These are phyloP conservation scores for Saccharomyces hybrid DNA, from an alignment of 1,139 yeast genomes.

Conservation along the genomic window DNA sequence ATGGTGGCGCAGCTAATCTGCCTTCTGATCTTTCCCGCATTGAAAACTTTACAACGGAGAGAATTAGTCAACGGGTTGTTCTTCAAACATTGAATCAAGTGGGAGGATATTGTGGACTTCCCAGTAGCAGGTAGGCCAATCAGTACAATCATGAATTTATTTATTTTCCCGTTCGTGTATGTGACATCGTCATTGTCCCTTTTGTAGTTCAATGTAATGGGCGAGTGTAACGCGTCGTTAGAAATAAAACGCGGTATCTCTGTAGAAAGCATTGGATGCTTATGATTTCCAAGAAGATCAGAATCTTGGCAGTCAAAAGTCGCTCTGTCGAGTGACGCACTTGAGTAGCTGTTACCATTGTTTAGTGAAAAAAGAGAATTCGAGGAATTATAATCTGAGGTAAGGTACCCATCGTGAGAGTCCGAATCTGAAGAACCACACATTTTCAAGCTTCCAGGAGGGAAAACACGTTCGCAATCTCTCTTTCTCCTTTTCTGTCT, in stretches of 20 bases:
- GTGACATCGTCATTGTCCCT: neutral
- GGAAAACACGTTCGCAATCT: neutral
- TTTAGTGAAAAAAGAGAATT: constrained; percentile 19
- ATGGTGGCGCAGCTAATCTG: constrained; percentile 24
- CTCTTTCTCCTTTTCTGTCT: neutral
- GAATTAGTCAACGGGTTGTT: constrained; percentile 21
- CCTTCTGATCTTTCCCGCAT: constrained; percentile 54
- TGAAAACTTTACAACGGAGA: constrained; percentile 34
- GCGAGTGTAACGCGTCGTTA: constrained; percentile 2
- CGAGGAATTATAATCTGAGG: constrained; percentile 12
- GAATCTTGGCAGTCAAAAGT: constrained; percentile 11
- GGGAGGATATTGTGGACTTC: constrained; percentile 55
- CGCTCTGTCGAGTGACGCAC: constrained; percentile 10
- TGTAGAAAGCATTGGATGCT: neutral
- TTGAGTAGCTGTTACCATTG: constrained; percentile 9
- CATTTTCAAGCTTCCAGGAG: neutral
- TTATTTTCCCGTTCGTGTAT: neutral
- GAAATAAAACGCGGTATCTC: constrained; percentile 4
- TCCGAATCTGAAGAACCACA: neutral
- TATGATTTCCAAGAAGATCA: constrained; percentile 8
- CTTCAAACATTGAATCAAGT: constrained; percentile 40
- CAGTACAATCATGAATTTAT: constrained; percentile 42
- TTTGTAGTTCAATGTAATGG: neutral
- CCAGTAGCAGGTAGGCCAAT: constrained; percentile 72
- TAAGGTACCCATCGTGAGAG: constrained; percentile 4